Evolutionary conservation across 2,329 filamentous ascomycete genomes (phyloP), one percentile per base, ranked within the genome.

Genomic region (Diaporthe capsici): DNA sequence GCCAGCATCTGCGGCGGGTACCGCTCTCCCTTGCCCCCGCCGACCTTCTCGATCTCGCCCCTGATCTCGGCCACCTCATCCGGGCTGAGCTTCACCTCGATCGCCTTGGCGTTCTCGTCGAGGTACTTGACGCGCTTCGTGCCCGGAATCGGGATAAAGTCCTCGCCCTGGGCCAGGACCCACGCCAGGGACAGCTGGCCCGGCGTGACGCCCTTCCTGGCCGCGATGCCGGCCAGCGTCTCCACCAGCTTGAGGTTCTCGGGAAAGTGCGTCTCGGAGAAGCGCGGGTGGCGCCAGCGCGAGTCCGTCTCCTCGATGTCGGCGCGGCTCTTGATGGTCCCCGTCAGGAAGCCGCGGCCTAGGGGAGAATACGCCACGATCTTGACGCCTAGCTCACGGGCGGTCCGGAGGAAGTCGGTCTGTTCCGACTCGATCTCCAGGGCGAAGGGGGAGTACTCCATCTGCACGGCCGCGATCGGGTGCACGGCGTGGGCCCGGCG

Each of bases 351-450:
- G 2, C 90, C 90, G 4, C 89, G 86, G 10, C 89, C 89, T 9
- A 92, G 86, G 1, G 90, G 90, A 31, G 86, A 88, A 82, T 90
- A 91, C 2, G 88, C 87, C 1, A 92, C 85, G 22, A 90, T 82
- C 3, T 87, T 84, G 9, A 90, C 83, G 2, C 90, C 89, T 1
- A 92, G 84, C 78, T 91, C 88, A 39, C 88, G 84, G 20, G 85
- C 87, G 0, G 90, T 88, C 57, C 85, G 82, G 15, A 91, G 81
- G 47, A 91, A 80, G 25, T 84, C 83, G 10, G 86, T 87, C 10
- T 85, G 82, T 4, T 80, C 83, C 22, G 87, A 87, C 81, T 93
- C 91, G 77, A 93, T 90, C 75, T 90, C 86, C 51, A 93, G 85
- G 2, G 86, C 82, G 79, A 89, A 91, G 1, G 87, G 87, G 4